phyloP scores from a whole-genome alignment of 768 basidiomycete species.

The Leccinum uliginosum region DNA sequence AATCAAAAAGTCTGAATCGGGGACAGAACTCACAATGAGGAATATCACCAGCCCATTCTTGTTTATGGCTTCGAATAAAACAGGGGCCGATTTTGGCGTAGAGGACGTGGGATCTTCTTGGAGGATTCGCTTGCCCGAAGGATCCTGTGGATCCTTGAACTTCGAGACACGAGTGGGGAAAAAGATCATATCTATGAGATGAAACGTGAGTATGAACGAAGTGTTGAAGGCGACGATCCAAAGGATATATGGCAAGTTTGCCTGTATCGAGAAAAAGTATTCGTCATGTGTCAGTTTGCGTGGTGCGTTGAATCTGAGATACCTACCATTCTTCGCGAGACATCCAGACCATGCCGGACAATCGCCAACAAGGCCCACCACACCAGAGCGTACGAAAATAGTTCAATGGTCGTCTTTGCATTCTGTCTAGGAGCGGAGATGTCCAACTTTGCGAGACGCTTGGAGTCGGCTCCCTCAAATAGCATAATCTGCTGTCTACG shows the following conservation, averaged over 20 bases:
- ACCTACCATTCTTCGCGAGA: constrained; percentile 65
- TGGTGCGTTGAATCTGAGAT: background rate
- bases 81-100: constrained; percentile 31
- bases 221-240: constrained; percentile 91
- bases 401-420: constrained; percentile 72
- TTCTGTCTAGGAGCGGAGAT: constrained; percentile 46
- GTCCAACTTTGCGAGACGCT: constrained; percentile 7
- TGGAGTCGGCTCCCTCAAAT: constrained; percentile 3
- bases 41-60: constrained; percentile 76
- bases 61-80: constrained; percentile 78
- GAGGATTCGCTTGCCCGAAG: constrained; percentile 22
- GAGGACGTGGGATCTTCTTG: constrained; percentile 22
- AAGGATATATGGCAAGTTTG: constrained; percentile 82
- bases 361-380: constrained; percentile 69
- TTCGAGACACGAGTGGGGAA: constrained; percentile 43
- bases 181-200: constrained; percentile 69
- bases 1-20: background rate
- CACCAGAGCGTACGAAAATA: constrained; percentile 69
- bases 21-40: constrained; percentile 56
- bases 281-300: background rate
- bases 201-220: constrained; percentile 76
- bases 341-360: constrained; percentile 31
- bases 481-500: constrained; percentile 41
- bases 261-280: constrained; percentile 41
- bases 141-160: constrained; percentile 21